A percentile compares a stretch with the other conserved stretches of the same genome.
These are phyloP conservation scores for Ensete ventricosum DNA, from an alignment of 176 grass and related monocot species.

Conservation along the genomic window DNA sequence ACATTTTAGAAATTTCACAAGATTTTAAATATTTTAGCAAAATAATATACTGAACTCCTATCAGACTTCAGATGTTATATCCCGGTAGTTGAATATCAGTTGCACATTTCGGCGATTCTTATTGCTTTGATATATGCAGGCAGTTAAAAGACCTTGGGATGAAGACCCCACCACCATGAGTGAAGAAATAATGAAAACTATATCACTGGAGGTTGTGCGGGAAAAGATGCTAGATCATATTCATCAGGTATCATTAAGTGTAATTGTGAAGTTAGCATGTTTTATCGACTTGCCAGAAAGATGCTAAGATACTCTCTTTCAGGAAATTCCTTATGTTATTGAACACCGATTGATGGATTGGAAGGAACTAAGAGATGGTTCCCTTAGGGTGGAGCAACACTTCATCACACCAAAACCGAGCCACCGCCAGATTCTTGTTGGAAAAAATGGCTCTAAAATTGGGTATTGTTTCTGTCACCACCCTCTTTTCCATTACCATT, in stretches of 20 bases:
- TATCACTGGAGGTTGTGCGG: constrained; percentile 86
- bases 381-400: constrained; percentile 90
- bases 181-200: constrained; percentile 92
- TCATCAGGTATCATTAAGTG: constrained; percentile 59
- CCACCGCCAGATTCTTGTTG: constrained; percentile 94
- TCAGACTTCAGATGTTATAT: neutral
- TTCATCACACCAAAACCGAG: constrained; percentile 87
- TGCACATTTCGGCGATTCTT: neutral
- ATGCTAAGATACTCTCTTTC: constrained; percentile 24
- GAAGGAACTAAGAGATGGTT: constrained; percentile 92
- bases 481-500: neutral
- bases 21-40: neutral
- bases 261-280: constrained; percentile 11
- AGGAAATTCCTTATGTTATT: constrained; percentile 98
- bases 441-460: constrained; percentile 97
- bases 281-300: constrained; percentile 12
- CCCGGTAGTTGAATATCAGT: neutral
- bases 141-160: constrained; percentile 86
- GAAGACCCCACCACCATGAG: constrained; percentile 76
- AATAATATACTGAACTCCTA: neutral
- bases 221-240: constrained; percentile 93
- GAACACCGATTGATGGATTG: constrained; percentile 87
- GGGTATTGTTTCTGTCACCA: constrained; percentile 37
- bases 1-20: too few relatives aligned
- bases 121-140: constrained; percentile 35